Conservation (phyloP, 257 asterid species). For the Paulownia fortunei region DNA sequence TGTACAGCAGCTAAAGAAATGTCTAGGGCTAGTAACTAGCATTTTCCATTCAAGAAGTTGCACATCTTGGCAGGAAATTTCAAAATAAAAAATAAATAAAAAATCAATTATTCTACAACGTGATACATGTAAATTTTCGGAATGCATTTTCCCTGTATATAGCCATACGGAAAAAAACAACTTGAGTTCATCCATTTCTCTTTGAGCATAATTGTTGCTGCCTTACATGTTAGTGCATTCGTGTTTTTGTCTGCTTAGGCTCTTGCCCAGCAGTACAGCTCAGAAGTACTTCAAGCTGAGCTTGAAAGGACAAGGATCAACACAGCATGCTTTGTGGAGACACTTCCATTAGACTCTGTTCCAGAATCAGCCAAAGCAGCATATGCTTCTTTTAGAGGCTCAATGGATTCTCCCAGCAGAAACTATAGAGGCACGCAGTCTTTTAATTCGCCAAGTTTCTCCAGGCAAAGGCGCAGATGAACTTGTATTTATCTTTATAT, state of each 20-base stretch:
- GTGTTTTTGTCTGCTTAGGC: constrained; percentile 50
- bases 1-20: too few relatives aligned
- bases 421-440: constrained; percentile 59
- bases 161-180: neutral
- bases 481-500: constrained; percentile 21
- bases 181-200: neutral
- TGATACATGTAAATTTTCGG: neutral
- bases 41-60: neutral
- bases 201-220: neutral
- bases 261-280: constrained; percentile 91
- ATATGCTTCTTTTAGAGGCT: constrained; percentile 88
- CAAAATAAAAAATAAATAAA: too few relatives aligned
- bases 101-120: neutral
- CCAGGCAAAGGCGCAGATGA: constrained; percentile 88
- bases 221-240: neutral
- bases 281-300: constrained; percentile 89
- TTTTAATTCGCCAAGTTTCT: constrained; percentile 70
- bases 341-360: constrained; percentile 76
- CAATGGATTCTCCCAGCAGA: constrained; percentile 77
- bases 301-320: constrained; percentile 93
- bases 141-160: neutral
- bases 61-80: neutral
- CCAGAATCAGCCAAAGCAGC: constrained; percentile 99
- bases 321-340: constrained; percentile 93
- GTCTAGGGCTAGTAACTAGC: neutral